Evolutionary conservation across 1,139 yeast genomes (phyloP).

Genomic region (Suhomyces guaymorum): DNA sequence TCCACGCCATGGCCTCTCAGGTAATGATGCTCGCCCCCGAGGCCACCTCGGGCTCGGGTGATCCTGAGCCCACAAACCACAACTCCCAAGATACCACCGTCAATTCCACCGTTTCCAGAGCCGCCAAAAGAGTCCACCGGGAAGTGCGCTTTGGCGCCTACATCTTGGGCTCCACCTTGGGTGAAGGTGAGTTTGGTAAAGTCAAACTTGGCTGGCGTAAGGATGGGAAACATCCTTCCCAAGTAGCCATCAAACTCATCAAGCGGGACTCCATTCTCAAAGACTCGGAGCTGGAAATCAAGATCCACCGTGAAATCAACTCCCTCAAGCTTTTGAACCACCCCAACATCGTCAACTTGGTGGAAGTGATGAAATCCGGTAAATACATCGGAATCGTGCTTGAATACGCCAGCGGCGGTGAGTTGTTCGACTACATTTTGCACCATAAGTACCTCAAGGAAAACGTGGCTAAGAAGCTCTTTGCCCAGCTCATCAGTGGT

Average conservation of each 20-base stretch:
- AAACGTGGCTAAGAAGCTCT: constrained; percentile 76
- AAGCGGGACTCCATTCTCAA: constrained; percentile 82
- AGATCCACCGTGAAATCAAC: constrained; percentile 90
- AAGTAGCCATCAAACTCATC: constrained; percentile 91
- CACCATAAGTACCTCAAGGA: constrained; percentile 87
- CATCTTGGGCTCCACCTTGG: constrained; percentile 88
- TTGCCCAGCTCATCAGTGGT: constrained; percentile 92
- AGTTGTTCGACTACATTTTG: constrained; percentile 87
- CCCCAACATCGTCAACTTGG: constrained; percentile 89
- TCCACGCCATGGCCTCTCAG: constrained; percentile 16
- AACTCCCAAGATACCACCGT: neutral
- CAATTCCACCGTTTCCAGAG: constrained; percentile 6
- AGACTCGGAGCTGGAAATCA: constrained; percentile 81
- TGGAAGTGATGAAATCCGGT: constrained; percentile 91
- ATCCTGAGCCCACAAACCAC: too few species aligned
- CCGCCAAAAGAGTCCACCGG: constrained; percentile 39
- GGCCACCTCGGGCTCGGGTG: too few species aligned
- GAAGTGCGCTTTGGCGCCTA: constrained; percentile 83
- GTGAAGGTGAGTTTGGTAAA: constrained; percentile 97
- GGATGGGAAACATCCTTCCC: constrained; percentile 73
- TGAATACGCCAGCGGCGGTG: constrained; percentile 98
- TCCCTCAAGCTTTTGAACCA: constrained; percentile 84
- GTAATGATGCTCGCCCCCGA: constrained; percentile 13
- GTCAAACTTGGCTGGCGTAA: constrained; percentile 97
- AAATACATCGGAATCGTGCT: constrained; percentile 94